Percentiles rank a stretch among this genome's conserved stretches.
phyloP scores from a whole-genome alignment of 257 asterid species.

The Paraleonurus japonicus region DNA sequence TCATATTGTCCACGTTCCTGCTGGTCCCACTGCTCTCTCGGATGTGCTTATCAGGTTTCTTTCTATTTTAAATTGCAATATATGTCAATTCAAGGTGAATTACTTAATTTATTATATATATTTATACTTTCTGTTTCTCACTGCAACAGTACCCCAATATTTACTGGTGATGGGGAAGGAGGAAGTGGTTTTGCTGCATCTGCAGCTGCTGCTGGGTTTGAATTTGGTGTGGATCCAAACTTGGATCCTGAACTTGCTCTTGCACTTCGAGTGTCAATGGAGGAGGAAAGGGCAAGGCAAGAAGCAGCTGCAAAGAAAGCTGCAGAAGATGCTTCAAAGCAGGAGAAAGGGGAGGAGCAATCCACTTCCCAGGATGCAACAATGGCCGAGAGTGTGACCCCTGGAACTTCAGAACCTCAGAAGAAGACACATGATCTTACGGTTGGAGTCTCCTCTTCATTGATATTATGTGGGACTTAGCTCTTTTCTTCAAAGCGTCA shows the following conservation, averaged over 20 bases:
- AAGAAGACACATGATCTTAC: constrained; percentile 60
- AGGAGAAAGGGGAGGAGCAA: constrained; percentile 68
- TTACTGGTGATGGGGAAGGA: constrained; percentile 97
- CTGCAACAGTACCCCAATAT: constrained; percentile 77
- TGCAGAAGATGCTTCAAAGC: constrained; percentile 74
- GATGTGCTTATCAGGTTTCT: constrained; percentile 90
- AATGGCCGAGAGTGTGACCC: constrained; percentile 65
- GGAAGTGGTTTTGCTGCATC: constrained; percentile 90
- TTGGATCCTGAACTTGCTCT: constrained; percentile 99
- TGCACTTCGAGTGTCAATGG: constrained; percentile 99
- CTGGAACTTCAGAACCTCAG: constrained; percentile 68
- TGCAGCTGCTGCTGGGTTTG: constrained; percentile 92
- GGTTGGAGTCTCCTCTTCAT: constrained; percentile 39
- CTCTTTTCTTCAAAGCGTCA: neutral
- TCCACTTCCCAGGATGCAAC: constrained; percentile 72
- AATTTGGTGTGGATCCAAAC: constrained; percentile 99
- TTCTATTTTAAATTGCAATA: constrained; percentile 8
- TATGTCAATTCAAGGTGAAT: neutral
- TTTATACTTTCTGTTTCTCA: constrained; percentile 4
- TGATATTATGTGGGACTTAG: neutral
- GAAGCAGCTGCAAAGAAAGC: constrained; percentile 99
- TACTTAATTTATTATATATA: neutral
- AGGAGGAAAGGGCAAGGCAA: constrained; percentile 99
- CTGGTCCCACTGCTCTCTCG: constrained; percentile 93
- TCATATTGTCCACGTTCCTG: constrained; percentile 89